These are phyloP conservation scores for Annulohypoxylon bovei DNA, from an alignment of 495 filamentous ascomycete genomes.

Conservation along the genomic window DNA sequence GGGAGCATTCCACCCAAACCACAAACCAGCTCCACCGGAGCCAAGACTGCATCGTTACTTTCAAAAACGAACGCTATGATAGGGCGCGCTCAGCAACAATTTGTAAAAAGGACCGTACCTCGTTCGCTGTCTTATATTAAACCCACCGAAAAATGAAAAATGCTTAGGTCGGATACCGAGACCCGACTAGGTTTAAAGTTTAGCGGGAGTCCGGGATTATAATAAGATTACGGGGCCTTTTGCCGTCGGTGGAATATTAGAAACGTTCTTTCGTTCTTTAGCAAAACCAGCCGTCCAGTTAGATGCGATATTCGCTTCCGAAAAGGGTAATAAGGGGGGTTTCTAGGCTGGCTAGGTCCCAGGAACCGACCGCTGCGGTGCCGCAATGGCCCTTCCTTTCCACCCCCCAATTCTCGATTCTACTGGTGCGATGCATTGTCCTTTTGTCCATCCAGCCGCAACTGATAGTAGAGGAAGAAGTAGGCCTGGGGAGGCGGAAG, in stretches of 20 bases:
- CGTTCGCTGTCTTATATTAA: constrained; percentile 12
- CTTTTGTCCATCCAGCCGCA: constrained; percentile 34
- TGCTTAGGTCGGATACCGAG: not conserved
- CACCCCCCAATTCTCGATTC: not conserved
- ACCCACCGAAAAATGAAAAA: not conserved
- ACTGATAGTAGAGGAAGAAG: constrained; percentile 1
- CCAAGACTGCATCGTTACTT: constrained; percentile 2
- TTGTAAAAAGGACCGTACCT: constrained; percentile 31
- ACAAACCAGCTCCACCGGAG: constrained; percentile 8
- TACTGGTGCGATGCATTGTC: constrained; percentile 29
- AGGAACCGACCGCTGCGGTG: not conserved
- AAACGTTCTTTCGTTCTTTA: constrained; percentile 5
- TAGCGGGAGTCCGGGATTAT: constrained; percentile 12
- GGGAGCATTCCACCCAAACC: constrained; percentile 4
- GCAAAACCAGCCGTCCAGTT: constrained; percentile 14
- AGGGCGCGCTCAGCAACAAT: not conserved
- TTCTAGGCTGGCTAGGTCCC: not conserved
- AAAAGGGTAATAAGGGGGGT: constrained; percentile 32
- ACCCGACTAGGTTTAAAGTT: constrained; percentile 10
- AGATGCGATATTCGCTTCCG: constrained; percentile 19
- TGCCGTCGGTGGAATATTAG: not conserved
- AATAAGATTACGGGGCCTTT: constrained; percentile 6
- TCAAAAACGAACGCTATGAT: not conserved
- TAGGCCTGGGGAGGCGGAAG: not conserved
- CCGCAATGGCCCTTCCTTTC: not conserved